These are phyloP conservation scores for Cyberlindnera maclurae DNA, from an alignment of 805 yeast species.

Conservation along the genomic window DNA sequence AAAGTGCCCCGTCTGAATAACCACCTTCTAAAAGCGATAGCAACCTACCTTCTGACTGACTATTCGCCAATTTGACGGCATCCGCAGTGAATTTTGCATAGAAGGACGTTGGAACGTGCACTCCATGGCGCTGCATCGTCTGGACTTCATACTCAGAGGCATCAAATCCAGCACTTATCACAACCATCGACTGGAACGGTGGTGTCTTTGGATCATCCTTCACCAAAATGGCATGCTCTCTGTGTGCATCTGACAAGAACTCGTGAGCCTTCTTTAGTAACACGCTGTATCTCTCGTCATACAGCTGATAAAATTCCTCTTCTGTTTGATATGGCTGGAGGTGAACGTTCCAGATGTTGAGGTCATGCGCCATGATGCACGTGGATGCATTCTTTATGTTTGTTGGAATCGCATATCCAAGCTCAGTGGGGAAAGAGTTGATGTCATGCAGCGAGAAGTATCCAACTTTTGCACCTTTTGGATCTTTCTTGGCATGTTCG, in stretches of 20 bases:
- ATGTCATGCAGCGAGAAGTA: conserved; percentile 82
- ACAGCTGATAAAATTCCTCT: conserved; percentile 58
- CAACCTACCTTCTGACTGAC: conserved; percentile 52
- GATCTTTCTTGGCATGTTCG: conserved; percentile 34
- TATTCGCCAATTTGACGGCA: conserved; percentile 59
- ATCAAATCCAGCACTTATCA: conserved; percentile 85
- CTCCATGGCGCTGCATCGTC: conserved; percentile 82
- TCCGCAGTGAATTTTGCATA: conserved; percentile 68
- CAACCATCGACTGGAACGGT: conserved; percentile 49
- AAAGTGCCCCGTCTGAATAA: conserved; percentile 72
- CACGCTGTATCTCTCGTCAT: conserved; percentile 52
- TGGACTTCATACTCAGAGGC: conserved; percentile 77
- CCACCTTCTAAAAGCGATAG: conserved; percentile 80
- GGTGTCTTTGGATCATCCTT: conserved; percentile 14
- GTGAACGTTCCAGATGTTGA: conserved; percentile 81
- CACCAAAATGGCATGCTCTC: conserved; percentile 8
- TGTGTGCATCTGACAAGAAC: conserved; percentile 41
- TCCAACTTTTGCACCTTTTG: conserved; percentile 56
- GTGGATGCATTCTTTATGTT: conserved; percentile 71
- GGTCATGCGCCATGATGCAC: conserved; percentile 68
- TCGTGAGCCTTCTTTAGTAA: conserved; percentile 61
- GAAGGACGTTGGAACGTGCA: conserved; percentile 75
- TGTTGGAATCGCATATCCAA: conserved; percentile 66
- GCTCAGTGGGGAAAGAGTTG: conserved; percentile 79
- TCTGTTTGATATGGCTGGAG: conserved; percentile 55